These are phyloP conservation scores for Russula brevipes DNA, from an alignment of 768 basidiomycete species.

Conservation along the genomic window DNA sequence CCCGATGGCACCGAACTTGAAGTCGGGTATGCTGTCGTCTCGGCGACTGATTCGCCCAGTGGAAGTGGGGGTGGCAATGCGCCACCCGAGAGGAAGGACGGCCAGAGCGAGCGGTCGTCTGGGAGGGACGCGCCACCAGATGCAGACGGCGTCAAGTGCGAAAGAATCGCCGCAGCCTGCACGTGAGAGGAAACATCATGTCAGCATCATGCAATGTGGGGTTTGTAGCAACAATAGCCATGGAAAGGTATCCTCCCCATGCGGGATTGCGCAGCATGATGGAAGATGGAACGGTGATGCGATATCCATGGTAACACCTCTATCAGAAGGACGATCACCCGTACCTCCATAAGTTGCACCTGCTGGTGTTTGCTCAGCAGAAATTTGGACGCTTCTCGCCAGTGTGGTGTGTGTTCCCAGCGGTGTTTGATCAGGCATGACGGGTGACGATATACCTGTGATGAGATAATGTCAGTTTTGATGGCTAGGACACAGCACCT, in stretches of 20 bases:
- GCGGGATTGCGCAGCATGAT: not conserved
- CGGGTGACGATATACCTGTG: slow-evolving; percentile 81
- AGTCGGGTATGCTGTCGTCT: slow-evolving; percentile 29
- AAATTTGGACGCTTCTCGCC: slow-evolving; percentile 89
- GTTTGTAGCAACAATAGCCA: not conserved
- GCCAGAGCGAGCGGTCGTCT: slow-evolving; percentile 92
- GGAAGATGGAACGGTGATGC: not conserved
- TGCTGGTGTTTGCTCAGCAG: slow-evolving; percentile 95
- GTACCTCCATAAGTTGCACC: slow-evolving; percentile 89
- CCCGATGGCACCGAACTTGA: slow-evolving; percentile 57
- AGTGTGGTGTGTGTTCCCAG: slow-evolving; percentile 96
- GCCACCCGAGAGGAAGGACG: slow-evolving; percentile 72
- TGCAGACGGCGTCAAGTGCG: slow-evolving; percentile 68
- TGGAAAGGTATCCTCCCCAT: not conserved
- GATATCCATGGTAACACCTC: slow-evolving; percentile 15
- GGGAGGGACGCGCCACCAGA: slow-evolving; percentile 74
- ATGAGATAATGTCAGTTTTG: slow-evolving; percentile 11
- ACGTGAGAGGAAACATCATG: slow-evolving; percentile 13
- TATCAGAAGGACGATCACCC: slow-evolving; percentile 23
- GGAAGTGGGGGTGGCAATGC: slow-evolving; percentile 48
- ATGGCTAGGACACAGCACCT: not conserved
- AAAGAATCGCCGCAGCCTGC: slow-evolving; percentile 91
- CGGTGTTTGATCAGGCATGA: slow-evolving; percentile 96
- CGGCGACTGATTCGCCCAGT: slow-evolving; percentile 21
- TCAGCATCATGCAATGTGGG: not conserved